These are phyloP conservation scores for Tetradesmus lagerheimii DNA, from an alignment of 139 green algal species.

Conservation along the genomic window DNA sequence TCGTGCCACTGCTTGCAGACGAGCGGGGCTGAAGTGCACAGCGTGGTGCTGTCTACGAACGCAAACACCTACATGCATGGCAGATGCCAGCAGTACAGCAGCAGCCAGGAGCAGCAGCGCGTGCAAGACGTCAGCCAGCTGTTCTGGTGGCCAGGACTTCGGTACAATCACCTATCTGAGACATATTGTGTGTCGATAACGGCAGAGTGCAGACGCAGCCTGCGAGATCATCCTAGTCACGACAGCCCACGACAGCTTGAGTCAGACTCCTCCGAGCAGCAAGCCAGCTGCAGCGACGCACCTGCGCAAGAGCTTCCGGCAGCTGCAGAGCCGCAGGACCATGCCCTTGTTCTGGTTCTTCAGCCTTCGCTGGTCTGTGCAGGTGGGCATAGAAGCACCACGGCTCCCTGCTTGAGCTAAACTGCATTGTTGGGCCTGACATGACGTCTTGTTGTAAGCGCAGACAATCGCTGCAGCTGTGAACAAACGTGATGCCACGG, in stretches of 20 bases:
- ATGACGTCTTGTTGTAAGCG: too few relatives aligned
- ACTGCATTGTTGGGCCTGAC: background rate
- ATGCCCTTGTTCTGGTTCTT: background rate
- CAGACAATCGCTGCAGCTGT: too few relatives aligned
- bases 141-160: background rate
- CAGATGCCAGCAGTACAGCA: background rate
- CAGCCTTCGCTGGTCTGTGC: background rate
- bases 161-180: too few relatives aligned
- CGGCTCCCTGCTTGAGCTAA: background rate
- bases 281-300: background rate
- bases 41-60: conserved; percentile 27
- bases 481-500: background rate
- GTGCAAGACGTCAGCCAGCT: background rate
- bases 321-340: background rate
- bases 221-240: background rate
- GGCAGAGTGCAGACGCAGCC: too few relatives aligned
- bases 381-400: background rate
- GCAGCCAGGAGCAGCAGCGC: background rate
- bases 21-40: background rate
- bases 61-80: conserved; percentile 16
- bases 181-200: too few relatives aligned
- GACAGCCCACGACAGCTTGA: background rate
- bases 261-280: background rate
- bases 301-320: conserved; percentile 26
- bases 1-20: conserved; percentile 45